Percentiles rank a stretch among this genome's conserved stretches.
phyloP scores from a whole-genome alignment of 345 rosid genomes.

The Firmiana major region DNA sequence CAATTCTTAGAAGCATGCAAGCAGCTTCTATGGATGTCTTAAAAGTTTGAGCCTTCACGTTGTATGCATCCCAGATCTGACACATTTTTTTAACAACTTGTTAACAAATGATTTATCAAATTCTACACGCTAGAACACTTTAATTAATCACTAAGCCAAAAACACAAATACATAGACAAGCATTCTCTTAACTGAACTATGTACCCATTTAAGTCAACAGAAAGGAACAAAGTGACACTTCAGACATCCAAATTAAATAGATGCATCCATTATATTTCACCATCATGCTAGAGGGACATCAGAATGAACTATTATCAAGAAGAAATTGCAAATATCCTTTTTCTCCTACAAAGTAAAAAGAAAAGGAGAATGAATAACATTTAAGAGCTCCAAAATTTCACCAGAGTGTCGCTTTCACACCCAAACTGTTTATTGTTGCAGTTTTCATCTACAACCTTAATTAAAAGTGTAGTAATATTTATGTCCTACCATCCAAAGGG shows the following conservation, averaged over 20 bases:
- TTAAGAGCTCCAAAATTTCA: neutral
- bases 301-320: neutral
- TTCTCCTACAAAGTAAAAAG: neutral
- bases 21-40: conserved; percentile 95
- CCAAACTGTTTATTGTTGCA: neutral
- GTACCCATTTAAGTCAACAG: neutral
- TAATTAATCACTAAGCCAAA: no score
- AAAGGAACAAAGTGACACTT: neutral
- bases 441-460: neutral
- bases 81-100: neutral
- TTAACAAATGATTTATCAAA: no score
- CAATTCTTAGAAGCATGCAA: conserved; percentile 89
- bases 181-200: no score
- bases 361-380: neutral
- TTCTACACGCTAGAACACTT: no score
- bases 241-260: neutral
- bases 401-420: neutral
- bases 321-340: neutral
- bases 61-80: conserved; percentile 97
- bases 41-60: conserved; percentile 89
- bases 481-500: neutral
- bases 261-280: neutral
- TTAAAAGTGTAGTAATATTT: neutral
- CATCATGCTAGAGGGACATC: neutral
- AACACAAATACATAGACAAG: no score